Evolutionary conservation across 1,284 basidiomycete genomes (phyloP).

Genomic region (Apiotrichum laibachii): DNA sequence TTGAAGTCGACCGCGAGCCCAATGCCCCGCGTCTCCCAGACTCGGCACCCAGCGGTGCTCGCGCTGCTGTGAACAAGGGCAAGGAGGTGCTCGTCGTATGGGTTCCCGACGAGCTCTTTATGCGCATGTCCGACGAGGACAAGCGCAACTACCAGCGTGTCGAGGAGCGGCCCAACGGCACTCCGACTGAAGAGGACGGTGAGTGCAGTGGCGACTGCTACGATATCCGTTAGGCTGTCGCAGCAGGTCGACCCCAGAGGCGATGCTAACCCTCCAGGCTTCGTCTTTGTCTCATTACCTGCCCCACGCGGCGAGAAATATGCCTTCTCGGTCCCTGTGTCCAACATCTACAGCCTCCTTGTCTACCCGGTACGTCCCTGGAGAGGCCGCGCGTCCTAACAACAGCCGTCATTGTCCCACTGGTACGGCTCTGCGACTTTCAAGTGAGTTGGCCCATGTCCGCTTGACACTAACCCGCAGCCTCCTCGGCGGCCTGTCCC

Average conservation of each 20-base stretch:
- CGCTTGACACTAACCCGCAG: conserved; percentile 67
- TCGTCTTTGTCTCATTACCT: conserved; percentile 47
- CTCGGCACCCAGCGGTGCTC: background rate
- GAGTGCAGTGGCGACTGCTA: conserved; percentile 10
- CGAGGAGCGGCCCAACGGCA: conserved; percentile 24
- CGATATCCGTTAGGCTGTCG: too few relatives aligned
- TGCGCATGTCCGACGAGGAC: conserved; percentile 45
- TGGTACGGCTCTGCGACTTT: conserved; percentile 52
- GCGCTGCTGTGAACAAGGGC: background rate
- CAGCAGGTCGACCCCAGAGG: background rate
- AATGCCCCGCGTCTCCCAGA: conserved; percentile 11
- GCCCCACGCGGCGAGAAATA: conserved; percentile 71
- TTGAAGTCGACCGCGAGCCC: conserved; percentile 57
- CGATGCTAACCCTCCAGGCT: conserved; percentile 29
- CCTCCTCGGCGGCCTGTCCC: conserved; percentile 80
- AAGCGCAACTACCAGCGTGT: conserved; percentile 38
- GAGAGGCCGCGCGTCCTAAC: conserved; percentile 2
- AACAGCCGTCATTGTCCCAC: conserved; percentile 44
- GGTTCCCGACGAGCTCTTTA: conserved; percentile 48
- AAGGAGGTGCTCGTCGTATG: conserved; percentile 45
- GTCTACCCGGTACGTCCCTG: conserved; percentile 62
- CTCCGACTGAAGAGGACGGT: conserved; percentile 41
- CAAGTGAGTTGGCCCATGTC: conserved; percentile 36
- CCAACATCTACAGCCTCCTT: conserved; percentile 83
- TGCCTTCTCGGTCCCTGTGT: conserved; percentile 88